Base-by-base conservation (phyloP, 208 protist species). In the Trypanosoma melophagium region DNA sequence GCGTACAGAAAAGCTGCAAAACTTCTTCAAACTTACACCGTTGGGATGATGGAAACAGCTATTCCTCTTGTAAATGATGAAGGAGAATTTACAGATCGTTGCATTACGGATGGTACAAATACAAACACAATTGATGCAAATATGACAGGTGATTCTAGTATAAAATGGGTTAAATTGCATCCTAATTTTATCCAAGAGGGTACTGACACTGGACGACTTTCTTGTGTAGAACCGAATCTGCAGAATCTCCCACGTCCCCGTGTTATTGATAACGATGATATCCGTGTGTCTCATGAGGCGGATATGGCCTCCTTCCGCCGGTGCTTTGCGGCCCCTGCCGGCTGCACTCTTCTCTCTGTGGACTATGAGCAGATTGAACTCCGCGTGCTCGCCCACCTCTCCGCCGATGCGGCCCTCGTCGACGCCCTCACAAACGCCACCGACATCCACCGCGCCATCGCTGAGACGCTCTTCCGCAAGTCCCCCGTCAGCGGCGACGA, bases 311-410 rank as follows among this genome's bases (percentile, higher is more conserved):
- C 77, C 0, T 88, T 96, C 55, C 90, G 90, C 5, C 80, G 80
- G 28, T 93, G 87, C 69, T 94, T 96, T 64, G 68, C 92, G 13
- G 83, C 87, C 0, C 83, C 84, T 16, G 58, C 68, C 0, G 86
- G 84, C 4, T 72, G 60, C 22, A 72, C 80, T 38, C 77, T 97
- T 38, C 53, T 96, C 44, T 90, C 90, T 21, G 66, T 94, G n/a
- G 92, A 97, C 67, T 97, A 95, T 75, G 77, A 91, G 66, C 92
- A 97, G 66, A 95, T 97, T 56, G 92, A 97, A 71, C 77, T 96
- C 1, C 89, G 92, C 16, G 82, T 97, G 22, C 73, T 97, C n/a
- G 92, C 92, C 12, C 92, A 97, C 61, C 74, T 97, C 7, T 91
- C 76, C 42, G 83, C 68, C 0, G 92, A 97, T 59, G 38, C 76